phyloP scores from a whole-genome alignment of 2,329 filamentous ascomycete genomes.

The Monilinia aucupariae region DNA sequence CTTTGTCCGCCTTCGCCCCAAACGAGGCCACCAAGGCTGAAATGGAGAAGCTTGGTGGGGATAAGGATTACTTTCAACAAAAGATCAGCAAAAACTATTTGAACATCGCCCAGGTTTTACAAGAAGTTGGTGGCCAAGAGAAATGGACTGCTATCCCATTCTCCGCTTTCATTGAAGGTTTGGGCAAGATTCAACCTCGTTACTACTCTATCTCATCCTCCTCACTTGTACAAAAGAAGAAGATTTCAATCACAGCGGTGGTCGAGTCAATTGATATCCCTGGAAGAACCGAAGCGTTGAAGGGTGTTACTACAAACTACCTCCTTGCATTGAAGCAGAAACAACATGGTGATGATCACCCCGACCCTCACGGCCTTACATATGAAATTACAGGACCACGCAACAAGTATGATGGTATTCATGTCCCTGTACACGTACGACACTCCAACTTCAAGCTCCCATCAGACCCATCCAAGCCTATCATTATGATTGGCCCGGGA shows the following conservation, averaged over 20 bases:
- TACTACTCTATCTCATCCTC: constrained; percentile 99
- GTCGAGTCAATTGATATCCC: constrained; percentile 79
- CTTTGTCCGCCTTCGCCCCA: constrained; percentile 82
- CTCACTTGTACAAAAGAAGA: constrained; percentile 86
- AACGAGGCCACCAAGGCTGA: constrained; percentile 79
- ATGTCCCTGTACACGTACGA: constrained; percentile 90
- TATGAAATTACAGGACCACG: constrained; percentile 85
- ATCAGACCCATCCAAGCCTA: constrained; percentile 85
- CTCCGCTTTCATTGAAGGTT: constrained; percentile 86
- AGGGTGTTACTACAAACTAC: constrained; percentile 96
- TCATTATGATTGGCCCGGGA: constrained; percentile 94
- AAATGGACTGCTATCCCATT: constrained; percentile 85
- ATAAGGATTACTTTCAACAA: constrained; percentile 93
- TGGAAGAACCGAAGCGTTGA: constrained; percentile 71
- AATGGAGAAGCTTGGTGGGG: constrained; percentile 79
- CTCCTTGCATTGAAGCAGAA: constrained; percentile 92
- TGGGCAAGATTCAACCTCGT: constrained; percentile 91
- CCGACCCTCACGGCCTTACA: constrained; percentile 75
- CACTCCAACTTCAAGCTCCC: constrained; percentile 99
- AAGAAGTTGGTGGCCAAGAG: constrained; percentile 64
- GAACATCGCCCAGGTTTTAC: constrained; percentile 83
- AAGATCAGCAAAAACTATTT: constrained; percentile 75
- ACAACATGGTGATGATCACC: constrained; percentile 80
- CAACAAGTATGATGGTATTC: constrained; percentile 95
- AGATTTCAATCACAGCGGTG: constrained; percentile 90